Evolutionary conservation across 345 rosid species (phyloP).

Genomic region (Pugionium dolabratum): DNA sequence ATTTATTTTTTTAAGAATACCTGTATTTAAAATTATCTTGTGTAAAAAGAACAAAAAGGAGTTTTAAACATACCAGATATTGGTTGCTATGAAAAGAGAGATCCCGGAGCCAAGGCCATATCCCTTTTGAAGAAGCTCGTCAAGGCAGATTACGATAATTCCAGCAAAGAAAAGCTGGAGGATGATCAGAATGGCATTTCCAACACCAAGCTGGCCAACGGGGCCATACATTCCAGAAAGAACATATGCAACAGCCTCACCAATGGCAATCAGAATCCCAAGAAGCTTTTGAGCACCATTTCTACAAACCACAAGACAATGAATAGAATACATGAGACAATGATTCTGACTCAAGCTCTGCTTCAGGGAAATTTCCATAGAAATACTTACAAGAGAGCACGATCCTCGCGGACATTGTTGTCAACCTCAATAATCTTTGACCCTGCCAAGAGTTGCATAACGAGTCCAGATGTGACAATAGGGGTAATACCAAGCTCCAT

Average conservation of each 20-base stretch:
- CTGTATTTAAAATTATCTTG: neutral
- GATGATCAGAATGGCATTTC: conserved; percentile 50
- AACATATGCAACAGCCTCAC: conserved; percentile 34
- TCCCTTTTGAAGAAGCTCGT: conserved; percentile 51
- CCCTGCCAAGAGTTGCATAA: conserved; percentile 76
- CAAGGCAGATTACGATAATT: conserved; percentile 61
- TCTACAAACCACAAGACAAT: conserved; percentile 35
- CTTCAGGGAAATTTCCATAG: neutral
- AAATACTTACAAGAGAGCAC: conserved; percentile 67
- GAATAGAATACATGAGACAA: neutral
- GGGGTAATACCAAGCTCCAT: conserved; percentile 88
- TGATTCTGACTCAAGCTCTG: neutral
- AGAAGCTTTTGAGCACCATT: conserved; percentile 72
- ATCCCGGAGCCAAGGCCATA: conserved; percentile 53
- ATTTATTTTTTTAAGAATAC: neutral
- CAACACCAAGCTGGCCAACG: conserved; percentile 63
- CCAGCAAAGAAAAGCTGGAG: neutral
- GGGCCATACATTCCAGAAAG: conserved; percentile 58
- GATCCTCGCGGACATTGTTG: conserved; percentile 77
- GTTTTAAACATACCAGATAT: conserved; percentile 55
- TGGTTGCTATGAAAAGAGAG: conserved; percentile 71
- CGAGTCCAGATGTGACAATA: conserved; percentile 74
- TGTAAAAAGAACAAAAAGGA: neutral
- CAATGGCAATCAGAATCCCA: conserved; percentile 67
- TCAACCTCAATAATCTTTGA: conserved; percentile 77